Base-by-base conservation (phyloP, 306 rosid genomes). In the Abrus pulchellus region DNA sequence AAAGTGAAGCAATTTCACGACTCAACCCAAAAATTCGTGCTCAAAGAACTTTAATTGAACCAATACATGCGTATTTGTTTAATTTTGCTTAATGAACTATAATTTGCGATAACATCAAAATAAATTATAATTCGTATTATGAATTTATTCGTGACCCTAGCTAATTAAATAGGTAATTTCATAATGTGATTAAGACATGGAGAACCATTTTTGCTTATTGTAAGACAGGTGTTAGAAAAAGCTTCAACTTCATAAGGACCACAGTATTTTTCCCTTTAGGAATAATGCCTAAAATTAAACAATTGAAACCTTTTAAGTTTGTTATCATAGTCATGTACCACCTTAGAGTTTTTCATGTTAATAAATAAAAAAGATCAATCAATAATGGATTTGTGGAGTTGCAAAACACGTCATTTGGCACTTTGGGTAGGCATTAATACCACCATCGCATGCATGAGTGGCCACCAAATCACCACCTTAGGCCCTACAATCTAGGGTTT, bases 261-360 rank as follows among this genome's bases (percentile, higher is more conserved):
- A 60, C 2, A 6, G 59, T 71, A 14, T 32, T 13, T 68, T 11
- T 1, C 1, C 3, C 3, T 43, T 1, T 13, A 8, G 8, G 10
- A 54, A 28, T 7, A 11, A 1, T 50, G 38, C 0, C 20, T 13
- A 77, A 0, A 10, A 78, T 44, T 78, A 41, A 56, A 78, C 4
- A 65, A 11, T 44, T 52, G 50, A 5, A 14, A 36, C 6, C 11
- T 9, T 32, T 55, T 10, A 68, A 45, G 6, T 55, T 53, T 81
- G 71, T 55, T 47, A 28, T 77, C 85, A 66, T 81, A 81, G 75
- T 81, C 85, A 74, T 56, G 55, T 44, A 27, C 41, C 84, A 81
- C 75, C 76, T 52, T 13, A 33, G 69, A 74, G 3, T 53, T 53
- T 65, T 4, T 43, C 3, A 11, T 34, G 20, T 65, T 43, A 81